Percentiles rank a stretch among this genome's conserved stretches.
Conservation (phyloP, 768 basidiomycete genomes). For the Lentinula lateritia region DNA sequence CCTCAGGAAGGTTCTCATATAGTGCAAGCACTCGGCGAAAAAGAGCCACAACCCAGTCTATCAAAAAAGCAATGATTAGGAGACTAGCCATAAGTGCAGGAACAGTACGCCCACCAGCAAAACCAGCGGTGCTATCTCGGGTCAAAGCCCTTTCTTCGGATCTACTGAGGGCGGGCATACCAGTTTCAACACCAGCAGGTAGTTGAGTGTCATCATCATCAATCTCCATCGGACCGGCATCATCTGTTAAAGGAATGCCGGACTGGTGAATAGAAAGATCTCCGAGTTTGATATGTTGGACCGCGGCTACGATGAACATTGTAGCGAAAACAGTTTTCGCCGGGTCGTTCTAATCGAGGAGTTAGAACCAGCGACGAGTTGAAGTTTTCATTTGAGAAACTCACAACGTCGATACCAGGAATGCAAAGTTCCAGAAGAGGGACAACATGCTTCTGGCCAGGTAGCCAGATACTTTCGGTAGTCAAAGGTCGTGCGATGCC, state of each 20-base stretch:
- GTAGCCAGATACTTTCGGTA: slow-evolving; percentile 72
- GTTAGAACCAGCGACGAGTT: neutral
- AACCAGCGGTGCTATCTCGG: slow-evolving; percentile 72
- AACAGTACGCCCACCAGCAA: slow-evolving; percentile 50
- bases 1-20: slow-evolving; percentile 92
- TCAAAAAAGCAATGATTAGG: neutral
- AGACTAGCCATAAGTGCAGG: neutral
- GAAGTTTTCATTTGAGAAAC: slow-evolving; percentile 16
- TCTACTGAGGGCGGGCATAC: slow-evolving; percentile 39
- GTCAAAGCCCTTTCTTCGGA: slow-evolving; percentile 70
- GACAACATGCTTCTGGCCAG: slow-evolving; percentile 84
- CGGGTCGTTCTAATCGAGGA: slow-evolving; percentile 60
- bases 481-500: slow-evolving; percentile 73
- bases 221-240: slow-evolving; percentile 49
- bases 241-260: slow-evolving; percentile 48
- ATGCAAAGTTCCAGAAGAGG: slow-evolving; percentile 85
- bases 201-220: slow-evolving; percentile 40
- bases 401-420: slow-evolving; percentile 86
- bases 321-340: slow-evolving; percentile 75
- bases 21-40: slow-evolving; percentile 75
- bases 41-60: slow-evolving; percentile 78
- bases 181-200: slow-evolving; percentile 47
- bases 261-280: slow-evolving; percentile 64
- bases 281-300: slow-evolving; percentile 74
- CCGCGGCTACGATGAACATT: slow-evolving; percentile 67